Evolutionary conservation across 2,329 filamentous ascomycete genomes (phyloP).

Genomic region (Orbilia blumenaviensis): DNA sequence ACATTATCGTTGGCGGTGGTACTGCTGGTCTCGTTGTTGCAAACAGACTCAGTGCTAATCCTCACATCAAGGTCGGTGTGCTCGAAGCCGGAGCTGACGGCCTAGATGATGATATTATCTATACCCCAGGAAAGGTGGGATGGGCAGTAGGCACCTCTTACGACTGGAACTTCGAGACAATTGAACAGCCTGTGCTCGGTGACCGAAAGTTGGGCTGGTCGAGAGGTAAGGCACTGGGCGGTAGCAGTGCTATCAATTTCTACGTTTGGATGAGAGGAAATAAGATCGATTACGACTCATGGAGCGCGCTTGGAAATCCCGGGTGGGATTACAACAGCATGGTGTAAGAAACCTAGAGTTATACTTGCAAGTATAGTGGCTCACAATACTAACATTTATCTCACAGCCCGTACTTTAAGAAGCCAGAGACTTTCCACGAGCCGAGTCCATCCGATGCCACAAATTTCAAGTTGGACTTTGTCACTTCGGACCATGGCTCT

Average conservation of each 20-base stretch:
- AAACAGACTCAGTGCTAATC: constrained; percentile 60
- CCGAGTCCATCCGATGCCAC: not conserved
- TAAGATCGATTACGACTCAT: constrained; percentile 67
- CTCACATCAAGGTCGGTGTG: constrained; percentile 34
- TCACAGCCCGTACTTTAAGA: constrained; percentile 53
- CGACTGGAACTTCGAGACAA: constrained; percentile 43
- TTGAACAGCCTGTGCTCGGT: constrained; percentile 1
- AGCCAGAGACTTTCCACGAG: constrained; percentile 36
- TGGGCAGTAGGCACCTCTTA: constrained; percentile 23
- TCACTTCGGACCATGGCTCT: constrained; percentile 30
- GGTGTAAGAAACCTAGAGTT: constrained; percentile 54
- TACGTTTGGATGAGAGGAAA: constrained; percentile 62
- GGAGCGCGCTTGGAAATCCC: constrained; percentile 68
- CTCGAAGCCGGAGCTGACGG: constrained; percentile 37
- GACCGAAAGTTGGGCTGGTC: constrained; percentile 22
- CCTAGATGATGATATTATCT: constrained; percentile 32
- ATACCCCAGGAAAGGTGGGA: constrained; percentile 38
- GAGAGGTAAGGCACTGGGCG: constrained; percentile 58
- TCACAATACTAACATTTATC: not conserved
- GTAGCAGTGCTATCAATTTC: constrained; percentile 59
- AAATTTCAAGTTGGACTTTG: constrained; percentile 24
- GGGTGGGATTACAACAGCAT: constrained; percentile 69
- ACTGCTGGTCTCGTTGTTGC: constrained; percentile 65
- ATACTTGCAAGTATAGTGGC: not conserved
- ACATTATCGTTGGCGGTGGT: constrained; percentile 65